Evolutionary conservation across 2,329 filamentous ascomycete species (phyloP).

Genomic region (Westerdykella aurantiaca): DNA sequence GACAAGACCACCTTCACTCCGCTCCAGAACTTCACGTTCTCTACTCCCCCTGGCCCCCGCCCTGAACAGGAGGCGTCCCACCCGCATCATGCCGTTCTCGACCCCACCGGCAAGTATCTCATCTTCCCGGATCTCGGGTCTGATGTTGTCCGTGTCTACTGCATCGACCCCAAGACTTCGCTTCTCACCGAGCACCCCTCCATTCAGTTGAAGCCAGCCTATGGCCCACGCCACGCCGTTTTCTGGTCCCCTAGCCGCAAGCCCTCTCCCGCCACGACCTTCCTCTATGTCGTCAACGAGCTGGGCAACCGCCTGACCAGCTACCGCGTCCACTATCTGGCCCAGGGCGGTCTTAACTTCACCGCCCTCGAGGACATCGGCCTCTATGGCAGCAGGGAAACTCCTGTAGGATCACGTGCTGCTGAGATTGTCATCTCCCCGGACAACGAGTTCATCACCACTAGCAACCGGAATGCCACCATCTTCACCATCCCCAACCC

Average conservation of each 20-base stretch:
- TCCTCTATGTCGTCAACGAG: conserved; percentile 59
- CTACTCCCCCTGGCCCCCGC: conserved; percentile 31
- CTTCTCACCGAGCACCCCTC: conserved; percentile 43
- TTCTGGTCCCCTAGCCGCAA: conserved; percentile 43
- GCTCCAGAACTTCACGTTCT: conserved; percentile 42
- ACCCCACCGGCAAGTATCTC: conserved; percentile 59
- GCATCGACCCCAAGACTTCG: conserved; percentile 43
- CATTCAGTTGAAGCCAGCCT: conserved; percentile 46
- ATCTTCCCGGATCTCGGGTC: conserved; percentile 61
- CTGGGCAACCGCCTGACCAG: conserved; percentile 53
- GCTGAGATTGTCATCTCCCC: conserved; percentile 55
- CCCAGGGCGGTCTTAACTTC: conserved; percentile 40
- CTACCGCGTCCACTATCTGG: conserved; percentile 51
- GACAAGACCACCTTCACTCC: conserved; percentile 8
- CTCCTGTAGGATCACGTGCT: conserved; percentile 37
- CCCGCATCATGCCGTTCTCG: conserved; percentile 60
- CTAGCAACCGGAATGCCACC: conserved; percentile 62
- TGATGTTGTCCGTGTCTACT: conserved; percentile 57
- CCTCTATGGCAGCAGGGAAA: conserved; percentile 24
- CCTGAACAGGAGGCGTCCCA: conserved; percentile 50
- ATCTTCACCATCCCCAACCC: conserved; percentile 48
- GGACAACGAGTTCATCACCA: conserved; percentile 55
- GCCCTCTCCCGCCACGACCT: conserved; percentile 24
- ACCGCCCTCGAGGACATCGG: conserved; percentile 45
- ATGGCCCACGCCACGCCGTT: conserved; percentile 60